Evolutionary conservation across 164 flowering plant species (phyloP), one percentile per base, ranked within the genome.

Genomic region (Liriodendron chinense): DNA sequence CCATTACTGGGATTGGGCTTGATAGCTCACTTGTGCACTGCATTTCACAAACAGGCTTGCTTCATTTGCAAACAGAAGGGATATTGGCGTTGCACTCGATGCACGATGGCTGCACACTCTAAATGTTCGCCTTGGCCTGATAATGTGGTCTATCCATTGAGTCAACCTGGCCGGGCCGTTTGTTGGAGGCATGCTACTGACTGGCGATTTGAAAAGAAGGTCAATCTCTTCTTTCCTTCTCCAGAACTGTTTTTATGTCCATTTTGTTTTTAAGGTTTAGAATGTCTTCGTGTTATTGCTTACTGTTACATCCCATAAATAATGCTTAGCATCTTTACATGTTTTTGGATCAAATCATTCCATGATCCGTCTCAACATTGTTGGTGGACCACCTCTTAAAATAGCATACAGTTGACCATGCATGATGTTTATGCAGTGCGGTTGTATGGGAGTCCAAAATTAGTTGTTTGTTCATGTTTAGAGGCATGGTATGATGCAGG

Each of bases 151-250:
- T 81, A 79, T 70, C 59, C 89, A 65, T 72, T 74, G 64, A 74
- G 81, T 70, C 87, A 82, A 75, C 87, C 89, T 9, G 83, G 91
- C 20, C 76, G 75, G 79, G 94, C 88, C 63, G 79, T 96, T 81
- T 96, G 99, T 76, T 96, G 99, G 99, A 86, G 89, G 87, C 98
- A 93, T 86, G 84, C 88, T 70, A 21, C 87, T 70, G 85, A 96
- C 84, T 93, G 94, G 98, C 85, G 83, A 65, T 80, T 84, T 73
- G 91, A 89, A 69, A 82, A 81, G 81, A 82, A 93, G 99, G 99
- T 96, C 91, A 82, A 89, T 84, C 78, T 87, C 84, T 85, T 91
- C 89, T 80, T 87, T 90, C 78, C 87, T 84, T 81, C 74, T 67
- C 62, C 74, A 72, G 68, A n/a, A 47, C 48, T 16, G 28, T 73